These are phyloP conservation scores for Lolium rigidum DNA, from an alignment of 176 grass and related monocot genomes.

Conservation along the genomic window DNA sequence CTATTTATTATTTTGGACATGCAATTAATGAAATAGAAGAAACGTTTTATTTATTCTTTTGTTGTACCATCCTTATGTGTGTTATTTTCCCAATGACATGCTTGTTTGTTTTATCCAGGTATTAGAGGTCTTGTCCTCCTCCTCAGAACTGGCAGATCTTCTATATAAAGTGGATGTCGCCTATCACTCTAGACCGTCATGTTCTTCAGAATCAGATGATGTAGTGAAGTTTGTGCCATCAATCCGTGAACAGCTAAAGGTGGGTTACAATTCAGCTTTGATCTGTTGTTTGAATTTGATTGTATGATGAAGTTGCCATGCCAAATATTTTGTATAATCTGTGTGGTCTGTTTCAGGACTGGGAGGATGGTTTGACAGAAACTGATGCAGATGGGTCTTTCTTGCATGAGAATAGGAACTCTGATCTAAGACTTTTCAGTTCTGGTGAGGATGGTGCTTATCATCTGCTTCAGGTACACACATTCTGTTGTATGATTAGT, in stretches of 20 bases:
- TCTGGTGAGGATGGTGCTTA: slow-evolving; percentile 66
- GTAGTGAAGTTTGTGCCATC: slow-evolving; percentile 67
- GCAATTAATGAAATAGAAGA: neutral
- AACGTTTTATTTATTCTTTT: neutral
- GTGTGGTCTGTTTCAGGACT: slow-evolving; percentile 59
- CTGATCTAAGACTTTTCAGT: slow-evolving; percentile 74
- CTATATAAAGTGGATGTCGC: slow-evolving; percentile 59
- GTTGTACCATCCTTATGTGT: neutral
- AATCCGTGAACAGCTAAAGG: slow-evolving; percentile 72
- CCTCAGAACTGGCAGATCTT: slow-evolving; percentile 63
- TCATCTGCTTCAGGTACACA: slow-evolving; percentile 78
- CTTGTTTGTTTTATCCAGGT: slow-evolving; percentile 54
- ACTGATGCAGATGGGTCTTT: slow-evolving; percentile 76
- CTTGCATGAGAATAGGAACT: slow-evolving; percentile 72
- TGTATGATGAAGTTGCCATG: neutral
- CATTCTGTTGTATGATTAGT: slow-evolving; percentile 14
- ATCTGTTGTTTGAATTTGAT: slow-evolving; percentile 30
- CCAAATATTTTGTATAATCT: slow-evolving; percentile 26
- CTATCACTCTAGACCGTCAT: slow-evolving; percentile 56
- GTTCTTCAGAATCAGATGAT: slow-evolving; percentile 56
- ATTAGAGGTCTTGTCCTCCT: slow-evolving; percentile 63
- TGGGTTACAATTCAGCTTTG: slow-evolving; percentile 4
- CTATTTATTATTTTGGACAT: neutral
- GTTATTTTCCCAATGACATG: neutral
- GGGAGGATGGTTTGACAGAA: slow-evolving; percentile 83